Evolutionary conservation across 148 eudicot genomes (phyloP).

Genomic region (Fagopyrum homotropicum): DNA sequence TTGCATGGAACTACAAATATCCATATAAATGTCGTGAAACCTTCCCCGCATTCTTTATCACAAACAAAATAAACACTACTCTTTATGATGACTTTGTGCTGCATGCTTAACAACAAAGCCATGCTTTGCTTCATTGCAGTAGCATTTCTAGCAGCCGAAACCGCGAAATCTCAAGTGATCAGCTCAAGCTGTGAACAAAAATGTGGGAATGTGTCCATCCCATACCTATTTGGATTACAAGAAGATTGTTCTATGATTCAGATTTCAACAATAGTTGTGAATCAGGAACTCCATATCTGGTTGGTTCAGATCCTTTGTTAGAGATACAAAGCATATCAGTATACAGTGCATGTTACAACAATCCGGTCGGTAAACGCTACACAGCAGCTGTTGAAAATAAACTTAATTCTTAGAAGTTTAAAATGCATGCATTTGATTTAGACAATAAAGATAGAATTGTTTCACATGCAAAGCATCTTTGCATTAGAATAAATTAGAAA

Average conservation of each 20-base stretch:
- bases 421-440: too few species aligned
- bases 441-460: too few species aligned
- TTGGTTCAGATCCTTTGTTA: not conserved
- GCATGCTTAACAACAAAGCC: not conserved
- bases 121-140: not conserved
- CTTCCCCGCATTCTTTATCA: not conserved
- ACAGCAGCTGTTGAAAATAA: not conserved
- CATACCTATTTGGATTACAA: conserved; percentile 20
- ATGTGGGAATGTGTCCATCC: conserved; percentile 18
- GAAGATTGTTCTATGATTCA: conserved; percentile 10
- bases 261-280: not conserved
- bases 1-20: too few species aligned
- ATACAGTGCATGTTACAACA: not conserved
- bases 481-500: too few species aligned
- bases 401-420: too few species aligned
- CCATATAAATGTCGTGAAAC: too few species aligned
- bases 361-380: not conserved
- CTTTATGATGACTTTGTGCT: not conserved
- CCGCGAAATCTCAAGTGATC: not conserved
- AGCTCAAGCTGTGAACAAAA: conserved; percentile 12
- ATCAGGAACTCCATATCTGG: not conserved
- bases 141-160: not conserved
- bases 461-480: too few species aligned
- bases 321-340: not conserved
- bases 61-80: not conserved